These are phyloP conservation scores for Cenchrus americanus DNA, from an alignment of 176 grass and related monocot species.

Conservation along the genomic window DNA sequence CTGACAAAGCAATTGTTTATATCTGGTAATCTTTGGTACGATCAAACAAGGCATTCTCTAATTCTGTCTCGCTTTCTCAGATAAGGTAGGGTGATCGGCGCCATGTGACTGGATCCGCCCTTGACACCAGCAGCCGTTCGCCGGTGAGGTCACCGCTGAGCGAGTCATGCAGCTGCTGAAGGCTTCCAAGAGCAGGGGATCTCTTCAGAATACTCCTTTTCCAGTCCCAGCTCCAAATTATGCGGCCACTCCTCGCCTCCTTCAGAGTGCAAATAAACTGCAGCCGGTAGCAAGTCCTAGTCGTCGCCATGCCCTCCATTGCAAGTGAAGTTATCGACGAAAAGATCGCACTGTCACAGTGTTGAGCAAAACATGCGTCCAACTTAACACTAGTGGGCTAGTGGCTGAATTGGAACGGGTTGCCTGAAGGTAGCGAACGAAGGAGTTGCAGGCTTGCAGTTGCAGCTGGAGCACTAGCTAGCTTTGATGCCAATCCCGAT, in stretches of 20 bases:
- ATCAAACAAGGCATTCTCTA: not conserved
- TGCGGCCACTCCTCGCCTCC: too few relatives aligned
- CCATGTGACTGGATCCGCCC: conserved; percentile 44
- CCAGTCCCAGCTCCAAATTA: not conserved
- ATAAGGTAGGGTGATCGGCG: not conserved
- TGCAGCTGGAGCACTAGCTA: not conserved
- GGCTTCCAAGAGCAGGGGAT: not conserved
- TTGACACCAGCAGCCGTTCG: conserved; percentile 33
- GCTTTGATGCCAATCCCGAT: not conserved
- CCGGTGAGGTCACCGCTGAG: conserved; percentile 44
- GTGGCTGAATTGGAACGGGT: not conserved
- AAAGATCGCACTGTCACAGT: not conserved
- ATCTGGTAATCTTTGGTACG: too few relatives aligned
- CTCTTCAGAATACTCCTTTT: not conserved
- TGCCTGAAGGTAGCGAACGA: too few relatives aligned
- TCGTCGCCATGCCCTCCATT: conserved; percentile 18
- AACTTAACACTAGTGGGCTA: too few relatives aligned
- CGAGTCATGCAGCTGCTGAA: not conserved
- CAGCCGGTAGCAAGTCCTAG: conserved; percentile 17
- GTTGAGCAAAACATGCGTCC: not conserved
- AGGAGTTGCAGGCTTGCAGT: too few relatives aligned
- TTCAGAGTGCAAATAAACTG: too few relatives aligned
- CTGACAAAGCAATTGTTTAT: not conserved
- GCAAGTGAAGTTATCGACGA: conserved; percentile 16
- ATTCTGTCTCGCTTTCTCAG: not conserved